Evolutionary conservation across 169 alveolate species (phyloP), one percentile per base, ranked within the genome.

Genomic region (Plasmodium coatneyi): DNA sequence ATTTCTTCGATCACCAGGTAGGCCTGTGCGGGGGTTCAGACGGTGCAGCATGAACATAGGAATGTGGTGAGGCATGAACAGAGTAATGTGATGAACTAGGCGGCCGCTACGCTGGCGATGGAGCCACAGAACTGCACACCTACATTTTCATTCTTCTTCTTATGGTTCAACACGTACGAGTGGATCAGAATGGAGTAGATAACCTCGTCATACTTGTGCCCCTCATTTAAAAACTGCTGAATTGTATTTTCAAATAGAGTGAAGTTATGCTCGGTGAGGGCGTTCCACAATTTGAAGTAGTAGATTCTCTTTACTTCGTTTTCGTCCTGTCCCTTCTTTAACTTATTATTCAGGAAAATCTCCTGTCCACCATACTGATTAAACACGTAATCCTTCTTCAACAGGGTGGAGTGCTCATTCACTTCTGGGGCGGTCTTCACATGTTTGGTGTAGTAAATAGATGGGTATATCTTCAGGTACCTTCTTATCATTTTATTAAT

Each of bases 1-100:
- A 97, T 97, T 93, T 97, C 98, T 95, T 97, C 98, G 43, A 97
- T 60, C 4, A 97, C 97, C 6, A 97, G 80, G 71, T 94, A 95
- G n/a, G 97, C 96, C 98, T 97, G 92, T 16, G 22, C 25, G 82
- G 32, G 19, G 28, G 52, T 56, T 25, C 49, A 25, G 6, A 32
- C 22, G 54, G 39, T 5, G 76, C 0, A n/a, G 39, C 22, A 16
- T 7, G 30, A 16, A 43, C 54, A 6, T 0, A 16, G 22, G 25
- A 49, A 12, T 14, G 60, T 12, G 56, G n/a, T 12, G n/a, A 46
- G n/a, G n/a, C n/a, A n/a, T n/a, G n/a, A n/a, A n/a, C n/a, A n/a
- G 3, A 32, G 39, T 3, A 32, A 32, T 32, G 39, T 4, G 60
- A 2, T 14, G 22, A 49, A 7, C n/a, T 12, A 12, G n/a, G 54